Conservation (phyloP, 495 filamentous ascomycete genomes). For the Acidiella bohemica region DNA sequence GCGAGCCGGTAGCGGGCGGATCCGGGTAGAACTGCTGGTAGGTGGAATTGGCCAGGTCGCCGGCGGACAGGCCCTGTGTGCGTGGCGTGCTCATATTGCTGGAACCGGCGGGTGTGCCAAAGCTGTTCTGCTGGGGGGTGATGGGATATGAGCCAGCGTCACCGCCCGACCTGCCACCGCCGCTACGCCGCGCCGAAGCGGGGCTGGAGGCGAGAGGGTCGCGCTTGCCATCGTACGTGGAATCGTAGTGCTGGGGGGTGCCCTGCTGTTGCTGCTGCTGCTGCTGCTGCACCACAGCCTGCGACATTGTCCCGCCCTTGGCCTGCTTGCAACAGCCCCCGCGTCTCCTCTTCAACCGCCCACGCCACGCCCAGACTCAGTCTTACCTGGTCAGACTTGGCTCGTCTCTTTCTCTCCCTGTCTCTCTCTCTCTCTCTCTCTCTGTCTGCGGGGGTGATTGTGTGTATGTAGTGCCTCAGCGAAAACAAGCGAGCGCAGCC, state of each 20-base stretch:
- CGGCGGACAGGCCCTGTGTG: conserved; percentile 23
- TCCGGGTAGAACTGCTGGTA: conserved; percentile 20
- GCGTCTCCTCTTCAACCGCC: neutral
- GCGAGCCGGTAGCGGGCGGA: too few relatives aligned
- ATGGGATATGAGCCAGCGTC: conserved; percentile 34
- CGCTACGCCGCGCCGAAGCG: conserved; percentile 32
- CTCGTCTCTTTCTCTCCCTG: neutral
- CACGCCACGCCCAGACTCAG: neutral
- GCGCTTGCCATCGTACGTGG: conserved; percentile 24
- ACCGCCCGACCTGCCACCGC: conserved; percentile 38
- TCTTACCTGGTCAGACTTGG: too few relatives aligned
- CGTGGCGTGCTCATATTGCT: conserved; percentile 31
- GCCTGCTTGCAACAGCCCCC: neutral
- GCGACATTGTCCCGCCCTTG: conserved; percentile 28
- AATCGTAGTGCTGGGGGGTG: conserved; percentile 25
- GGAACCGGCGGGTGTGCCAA: conserved; percentile 23
- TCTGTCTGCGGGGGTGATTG: too few relatives aligned
- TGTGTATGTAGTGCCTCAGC: too few relatives aligned
- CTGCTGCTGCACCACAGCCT: conserved; percentile 30
- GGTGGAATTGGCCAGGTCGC: conserved; percentile 26
- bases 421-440: neutral
- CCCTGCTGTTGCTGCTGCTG: too few relatives aligned
- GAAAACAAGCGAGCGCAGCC: too few relatives aligned
- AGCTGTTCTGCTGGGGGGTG: conserved; percentile 32
- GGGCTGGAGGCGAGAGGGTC: too few relatives aligned